Base-by-base conservation (phyloP, 73 alveolate species). In the Symbiodinium pilosum region DNA sequence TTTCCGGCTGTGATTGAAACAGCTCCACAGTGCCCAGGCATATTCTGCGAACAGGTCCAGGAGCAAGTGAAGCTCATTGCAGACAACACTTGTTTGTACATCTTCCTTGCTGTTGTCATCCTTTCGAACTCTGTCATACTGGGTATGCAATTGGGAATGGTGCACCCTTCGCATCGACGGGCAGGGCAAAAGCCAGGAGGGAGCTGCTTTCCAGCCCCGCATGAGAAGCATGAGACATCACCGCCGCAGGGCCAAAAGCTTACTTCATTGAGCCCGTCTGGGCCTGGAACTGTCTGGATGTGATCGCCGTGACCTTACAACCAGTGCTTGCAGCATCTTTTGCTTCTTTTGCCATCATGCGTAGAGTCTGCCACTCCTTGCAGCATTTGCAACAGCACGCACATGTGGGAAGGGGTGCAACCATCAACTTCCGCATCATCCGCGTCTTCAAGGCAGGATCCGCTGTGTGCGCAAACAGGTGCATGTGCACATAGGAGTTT, bases 21-120 rank as follows among this genome's bases (percentile, higher is more conserved):
- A 47, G 14, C 59, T 47, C 59, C 59, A 9, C 59, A 64, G 36
- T 26, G 77, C 77, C 77, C 38, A 64, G 77, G 77, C 21, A 16
- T 64, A 0, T 64, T 64, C 32, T 64, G 7, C 43, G 9, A 24
- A n/a, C 30, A n/a, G 8, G 85, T 71, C 14, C 85, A 71, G 85
- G 34, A 11, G 21, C 42, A 71, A 71, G 41, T 43, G 11, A 6
- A 3, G 43, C 41, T 30, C 26, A 11, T 71, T 11, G 85, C 85
- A 8, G 85, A 71, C 32, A 34, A n/a, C 88, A 26, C 71, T 42
- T 86, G 81, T 11, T 91, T 91, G 88, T 69, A 91, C 43, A 52
- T 91, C 88, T 91, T 91, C 97, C 71, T 91, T 42, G 97, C 97
- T 51, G n/a, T 91, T 43, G 97, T 69, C 77, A 91, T 91, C 97